Evolutionary conservation across 202 grass and related monocot genomes (phyloP), one percentile per base, ranked within the genome.

Genomic region (Brachypodium distachyon): DNA sequence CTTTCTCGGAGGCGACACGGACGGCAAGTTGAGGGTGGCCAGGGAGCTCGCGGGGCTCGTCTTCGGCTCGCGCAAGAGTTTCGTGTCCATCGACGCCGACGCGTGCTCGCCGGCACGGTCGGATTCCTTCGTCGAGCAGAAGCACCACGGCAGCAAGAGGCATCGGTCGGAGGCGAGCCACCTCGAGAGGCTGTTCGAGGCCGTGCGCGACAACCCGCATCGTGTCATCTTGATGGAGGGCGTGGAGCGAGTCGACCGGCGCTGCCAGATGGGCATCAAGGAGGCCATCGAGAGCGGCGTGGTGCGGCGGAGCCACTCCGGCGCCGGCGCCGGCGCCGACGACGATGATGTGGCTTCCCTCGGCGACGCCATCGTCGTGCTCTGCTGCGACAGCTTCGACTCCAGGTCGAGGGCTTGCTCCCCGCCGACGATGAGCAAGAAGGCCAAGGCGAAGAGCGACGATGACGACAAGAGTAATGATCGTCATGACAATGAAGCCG

Each of bases 1-100:
- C 74, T 99, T 99, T 70, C 77, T 87, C 74, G 96, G 96, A 2
- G 80, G 41, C 43, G 96, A 99, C 32, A 33, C 47, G 3, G 34
- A 85, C 12, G 96, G 96, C 67, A 98, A 99, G 63, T 70, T 81
- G 71, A 92, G n/a, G 79, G 85, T 95, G 17, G 89, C 87, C 5
- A 85, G 87, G 67, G 89, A 90, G 85, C 80, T 99, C 14, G 96
- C 91, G 12, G 89, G 12, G 50, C 87, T 99, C 34, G 89, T 99
- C 48, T 99, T 92, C 46, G 89, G 91, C 4, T 99, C 96, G n/a
- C 73, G 72, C 26, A 73, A 78, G 22, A 80, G 76, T 39, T 79
- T 92, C 48, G 4, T 87, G 2, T 81, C 76, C 60, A 21, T 99
- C 51, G 59, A 86, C n/a, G n/a, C 65, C 31, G 67, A 39, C 37